Percentiles rank a stretch among this genome's conserved stretches.
Conservation (phyloP, 257 asterid species). For the Anisodus acutangulus region DNA sequence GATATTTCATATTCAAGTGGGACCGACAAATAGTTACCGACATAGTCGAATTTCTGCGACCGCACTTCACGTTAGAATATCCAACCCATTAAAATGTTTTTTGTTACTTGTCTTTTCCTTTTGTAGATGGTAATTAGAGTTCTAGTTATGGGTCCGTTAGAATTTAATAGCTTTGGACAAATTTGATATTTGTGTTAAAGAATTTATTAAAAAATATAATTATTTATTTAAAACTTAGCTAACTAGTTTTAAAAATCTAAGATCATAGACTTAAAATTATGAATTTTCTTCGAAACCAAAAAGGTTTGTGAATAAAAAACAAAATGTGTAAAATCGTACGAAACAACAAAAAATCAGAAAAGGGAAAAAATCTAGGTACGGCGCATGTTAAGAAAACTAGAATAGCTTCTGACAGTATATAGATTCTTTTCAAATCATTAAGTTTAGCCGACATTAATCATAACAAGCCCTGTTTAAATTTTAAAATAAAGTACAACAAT, state of each 20-base stretch:
- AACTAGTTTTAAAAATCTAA: too few species aligned
- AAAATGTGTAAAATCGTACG: too few species aligned
- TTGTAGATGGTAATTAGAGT: too few species aligned
- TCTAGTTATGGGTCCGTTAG: too few species aligned
- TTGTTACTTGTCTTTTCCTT: background rate
- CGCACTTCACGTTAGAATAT: background rate
- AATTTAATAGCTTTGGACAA: too few species aligned
- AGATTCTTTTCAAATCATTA: background rate
- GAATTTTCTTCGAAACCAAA: too few species aligned
- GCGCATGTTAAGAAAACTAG: slow-evolving; percentile 13
- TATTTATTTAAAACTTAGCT: too few species aligned
- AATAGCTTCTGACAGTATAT: background rate
- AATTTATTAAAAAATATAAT: too few species aligned
- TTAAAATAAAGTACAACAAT: too few species aligned
- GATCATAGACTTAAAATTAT: too few species aligned
- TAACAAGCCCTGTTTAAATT: background rate
- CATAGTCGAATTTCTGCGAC: background rate
- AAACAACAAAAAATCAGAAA: background rate
- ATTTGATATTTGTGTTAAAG: too few species aligned
- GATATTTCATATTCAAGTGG: background rate
- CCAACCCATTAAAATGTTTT: background rate
- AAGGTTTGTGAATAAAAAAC: too few species aligned
- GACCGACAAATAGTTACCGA: background rate
- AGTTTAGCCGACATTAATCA: background rate
- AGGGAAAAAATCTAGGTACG: background rate